These are phyloP conservation scores for Phytophthora pini DNA, from an alignment of 352 stramenopile species.

Conservation along the genomic window DNA sequence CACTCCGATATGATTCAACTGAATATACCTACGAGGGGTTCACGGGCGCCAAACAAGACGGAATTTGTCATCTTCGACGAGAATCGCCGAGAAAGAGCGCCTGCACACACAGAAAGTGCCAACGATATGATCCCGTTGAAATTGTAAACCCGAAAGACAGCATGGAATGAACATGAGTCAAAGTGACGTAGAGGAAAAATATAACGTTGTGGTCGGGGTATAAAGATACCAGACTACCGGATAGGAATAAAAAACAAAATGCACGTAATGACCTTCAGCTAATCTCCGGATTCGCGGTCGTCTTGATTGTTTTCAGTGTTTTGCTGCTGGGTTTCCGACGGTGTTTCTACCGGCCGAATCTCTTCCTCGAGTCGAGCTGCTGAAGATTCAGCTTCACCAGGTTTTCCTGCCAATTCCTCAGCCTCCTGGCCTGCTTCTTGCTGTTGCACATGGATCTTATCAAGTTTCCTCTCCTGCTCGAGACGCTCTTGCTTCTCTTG, in stretches of 20 bases:
- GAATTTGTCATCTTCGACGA: conserved; percentile 62
- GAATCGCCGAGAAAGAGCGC: conserved; percentile 15
- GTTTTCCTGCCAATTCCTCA: conserved; percentile 15
- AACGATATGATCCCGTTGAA: conserved; percentile 69
- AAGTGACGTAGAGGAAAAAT: conserved; percentile 4
- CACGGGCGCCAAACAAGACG: conserved; percentile 15
- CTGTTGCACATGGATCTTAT: neutral
- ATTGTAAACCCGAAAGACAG: conserved; percentile 32
- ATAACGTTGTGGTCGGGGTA: conserved; percentile 1
- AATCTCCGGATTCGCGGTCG: conserved; percentile 3
- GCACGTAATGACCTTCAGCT: conserved; percentile 7
- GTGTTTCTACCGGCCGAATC: conserved; percentile 15
- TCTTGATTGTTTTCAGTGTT: conserved; percentile 8
- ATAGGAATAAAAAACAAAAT: neutral
- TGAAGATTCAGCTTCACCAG: neutral
- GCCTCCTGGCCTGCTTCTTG: conserved; percentile 25
- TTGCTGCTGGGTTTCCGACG: neutral
- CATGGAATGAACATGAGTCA: neutral
- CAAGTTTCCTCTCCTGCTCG: conserved; percentile 3
- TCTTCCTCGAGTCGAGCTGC: conserved; percentile 9
- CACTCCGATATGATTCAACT: conserved; percentile 33
- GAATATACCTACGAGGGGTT: conserved; percentile 1
- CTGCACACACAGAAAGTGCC: conserved; percentile 30
- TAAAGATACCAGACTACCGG: conserved; percentile 10
- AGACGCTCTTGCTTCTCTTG: conserved; percentile 13